A percentile compares a stretch with the other conserved stretches of the same genome.
phyloP scores from a whole-genome alignment of 192 early-diverging fungal genomes.

The Coemansia sp. region DNA sequence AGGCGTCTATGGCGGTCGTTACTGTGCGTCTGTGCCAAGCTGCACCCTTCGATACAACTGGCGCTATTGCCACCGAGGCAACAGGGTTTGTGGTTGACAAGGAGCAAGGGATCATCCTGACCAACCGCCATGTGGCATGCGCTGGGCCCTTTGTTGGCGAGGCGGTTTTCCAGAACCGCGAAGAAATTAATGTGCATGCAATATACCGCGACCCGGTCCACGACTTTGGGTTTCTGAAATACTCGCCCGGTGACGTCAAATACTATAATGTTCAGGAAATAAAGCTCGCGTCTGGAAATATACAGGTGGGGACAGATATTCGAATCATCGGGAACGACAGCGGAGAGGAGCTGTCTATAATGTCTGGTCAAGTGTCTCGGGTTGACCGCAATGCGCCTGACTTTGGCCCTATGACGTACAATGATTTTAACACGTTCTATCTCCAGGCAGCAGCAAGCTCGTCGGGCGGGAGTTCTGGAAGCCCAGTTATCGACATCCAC shows the following conservation, averaged over 20 bases:
- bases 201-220: constrained; percentile 78
- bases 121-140: constrained; percentile 76
- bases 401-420: constrained; percentile 68
- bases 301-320: constrained; percentile 70
- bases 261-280: constrained; percentile 68
- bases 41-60: constrained; percentile 6
- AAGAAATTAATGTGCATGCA: constrained; percentile 66
- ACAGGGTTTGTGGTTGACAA: constrained; percentile 77
- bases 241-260: constrained; percentile 63
- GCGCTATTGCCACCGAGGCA: constrained; percentile 53
- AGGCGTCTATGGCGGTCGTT: constrained; percentile 69
- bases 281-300: constrained; percentile 59
- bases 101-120: constrained; percentile 65
- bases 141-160: constrained; percentile 68
- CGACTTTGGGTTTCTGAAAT: constrained; percentile 78
- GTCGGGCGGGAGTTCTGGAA: constrained; percentile 71
- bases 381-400: constrained; percentile 70
- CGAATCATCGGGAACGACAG: constrained; percentile 75
- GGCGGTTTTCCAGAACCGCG: constrained; percentile 67
- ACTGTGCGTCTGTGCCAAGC: constrained; percentile 62
- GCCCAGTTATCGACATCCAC: constrained; percentile 71
- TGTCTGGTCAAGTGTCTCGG: constrained; percentile 69
- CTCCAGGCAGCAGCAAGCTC: constrained; percentile 70
- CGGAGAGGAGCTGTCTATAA: constrained; percentile 74
- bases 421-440: constrained; percentile 81